phyloP scores from a whole-genome alignment of 208 protist genomes.

The Leptomonas pyrrhocoris region DNA sequence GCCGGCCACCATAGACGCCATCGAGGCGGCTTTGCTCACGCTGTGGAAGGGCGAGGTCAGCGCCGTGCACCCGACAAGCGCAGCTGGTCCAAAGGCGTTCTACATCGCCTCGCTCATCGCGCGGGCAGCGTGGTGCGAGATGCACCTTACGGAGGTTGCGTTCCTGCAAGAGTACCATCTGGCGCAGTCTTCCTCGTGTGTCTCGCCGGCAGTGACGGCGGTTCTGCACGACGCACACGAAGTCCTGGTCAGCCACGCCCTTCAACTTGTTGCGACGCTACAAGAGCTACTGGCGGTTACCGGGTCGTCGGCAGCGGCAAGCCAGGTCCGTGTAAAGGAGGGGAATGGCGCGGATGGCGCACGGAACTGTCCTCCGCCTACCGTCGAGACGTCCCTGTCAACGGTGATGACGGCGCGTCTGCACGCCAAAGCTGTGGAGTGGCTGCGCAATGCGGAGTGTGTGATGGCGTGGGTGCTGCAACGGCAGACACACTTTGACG shows the following conservation, averaged over 20 bases:
- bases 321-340: not conserved
- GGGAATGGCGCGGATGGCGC: too few relatives aligned
- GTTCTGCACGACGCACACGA: conserved; percentile 12
- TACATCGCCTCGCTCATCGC: conserved; percentile 23
- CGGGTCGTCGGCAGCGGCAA: not conserved
- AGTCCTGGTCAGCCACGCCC: conserved; percentile 13
- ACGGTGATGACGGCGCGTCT: not conserved
- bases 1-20: not conserved
- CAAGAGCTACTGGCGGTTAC: conserved; percentile 27
- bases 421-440: conserved; percentile 11
- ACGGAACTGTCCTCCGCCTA: not conserved
- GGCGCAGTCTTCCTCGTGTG: not conserved
- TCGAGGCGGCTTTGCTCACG: conserved; percentile 3
- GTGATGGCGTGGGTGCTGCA: conserved; percentile 37
- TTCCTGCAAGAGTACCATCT: conserved; percentile 30
- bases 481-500: conserved; percentile 22
- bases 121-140: conserved; percentile 31
- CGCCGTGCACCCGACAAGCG: not conserved
- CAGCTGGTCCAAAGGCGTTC: not conserved
- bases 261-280: conserved; percentile 23
- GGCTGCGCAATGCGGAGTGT: conserved; percentile 39
- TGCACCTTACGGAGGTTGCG: conserved; percentile 27
- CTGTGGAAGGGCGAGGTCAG: conserved; percentile 2
- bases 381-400: not conserved
- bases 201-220: not conserved